Base-by-base conservation (phyloP, 331 rosid genomes). In the Rosa hybrid region DNA sequence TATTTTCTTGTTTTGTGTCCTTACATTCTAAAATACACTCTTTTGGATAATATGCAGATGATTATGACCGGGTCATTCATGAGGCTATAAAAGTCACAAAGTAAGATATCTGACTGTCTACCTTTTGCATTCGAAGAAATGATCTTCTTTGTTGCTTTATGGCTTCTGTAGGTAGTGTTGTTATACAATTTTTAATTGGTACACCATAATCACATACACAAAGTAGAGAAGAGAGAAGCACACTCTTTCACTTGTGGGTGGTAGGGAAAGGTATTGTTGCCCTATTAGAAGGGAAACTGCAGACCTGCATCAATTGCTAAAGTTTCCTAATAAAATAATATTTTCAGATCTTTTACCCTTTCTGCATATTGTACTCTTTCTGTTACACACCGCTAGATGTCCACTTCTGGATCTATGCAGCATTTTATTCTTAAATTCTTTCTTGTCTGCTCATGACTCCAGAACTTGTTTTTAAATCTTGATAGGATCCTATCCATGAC, bases 11-110 rank as follows among this genome's bases (percentile, higher is more conserved):
- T 78, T 21, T 51, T 23, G 18, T 57, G 41, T 42, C 56, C 62
- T 71, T 78, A 17, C 77, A 50, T 12, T 60, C 44, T 77, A 42
- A 80, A 77, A 71, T 60, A 70, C 49, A 51, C 63, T 72, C 57
- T 70, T 59, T 38, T 79, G 65, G 75, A 83, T 81, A 17, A 30
- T 54, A 39, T 71, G 90, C 97, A 93, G 98, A 93, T 75, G 94
- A 87, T 65, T 93, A 93, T 57, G 94, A 93, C 75, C 91, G 87
- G 74, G 83, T 89, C 27, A 93, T 93, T 50, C 81, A 84, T 80
- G 93, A 93, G 83, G 98, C 98, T 42, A 90, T 91, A 82, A 82
- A 83, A 82, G 41, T 85, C 69, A 85, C 91, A 27, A 87, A 83
- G 98, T 93, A 86, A 84, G 89, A 27, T 51, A 38, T 75, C 34